phyloP scores from a whole-genome alignment of 139 green algal species.

The Pseudopediastrum boryanum region DNA sequence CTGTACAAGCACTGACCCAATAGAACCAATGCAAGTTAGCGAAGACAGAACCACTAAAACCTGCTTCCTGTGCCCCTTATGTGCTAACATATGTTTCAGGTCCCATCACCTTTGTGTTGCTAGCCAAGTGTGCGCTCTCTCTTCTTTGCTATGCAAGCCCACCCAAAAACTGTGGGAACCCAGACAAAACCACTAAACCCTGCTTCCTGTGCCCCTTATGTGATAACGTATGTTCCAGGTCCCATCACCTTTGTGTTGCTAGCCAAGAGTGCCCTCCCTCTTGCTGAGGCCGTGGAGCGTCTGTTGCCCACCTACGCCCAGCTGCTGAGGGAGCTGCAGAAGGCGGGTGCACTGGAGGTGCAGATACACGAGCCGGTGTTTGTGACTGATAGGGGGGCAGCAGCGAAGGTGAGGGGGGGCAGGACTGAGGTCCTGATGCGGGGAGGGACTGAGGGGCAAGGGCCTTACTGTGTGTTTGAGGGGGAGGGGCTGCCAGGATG shows the following conservation, averaged over 20 bases:
- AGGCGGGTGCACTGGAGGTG: constrained; percentile 52
- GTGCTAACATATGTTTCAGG: too few relatives aligned
- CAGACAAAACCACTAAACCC: background rate
- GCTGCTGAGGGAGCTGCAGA: constrained; percentile 68
- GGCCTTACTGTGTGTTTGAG: too few relatives aligned
- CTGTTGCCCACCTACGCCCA: constrained; percentile 78
- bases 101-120: constrained; percentile 71
- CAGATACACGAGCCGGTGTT: constrained; percentile 90
- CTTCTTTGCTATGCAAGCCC: too few relatives aligned
- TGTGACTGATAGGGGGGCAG: constrained; percentile 34
- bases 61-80: too few relatives aligned
- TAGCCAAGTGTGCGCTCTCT: too few relatives aligned
- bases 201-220: too few relatives aligned
- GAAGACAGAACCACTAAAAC: background rate
- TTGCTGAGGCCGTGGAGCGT: background rate
- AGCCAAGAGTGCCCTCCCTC: constrained; percentile 44
- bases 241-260: constrained; percentile 79
- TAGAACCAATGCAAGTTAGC: background rate
- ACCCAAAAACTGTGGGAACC: background rate
- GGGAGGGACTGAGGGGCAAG: too few relatives aligned
- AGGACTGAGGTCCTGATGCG: too few relatives aligned
- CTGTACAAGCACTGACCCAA: too few relatives aligned
- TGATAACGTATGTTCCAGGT: too few relatives aligned
- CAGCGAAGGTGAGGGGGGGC: constrained; percentile 32
- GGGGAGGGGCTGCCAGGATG: too few relatives aligned